These are phyloP conservation scores for Podospora pseudoanserina DNA, from an alignment of 495 filamentous ascomycete species.

Conservation along the genomic window DNA sequence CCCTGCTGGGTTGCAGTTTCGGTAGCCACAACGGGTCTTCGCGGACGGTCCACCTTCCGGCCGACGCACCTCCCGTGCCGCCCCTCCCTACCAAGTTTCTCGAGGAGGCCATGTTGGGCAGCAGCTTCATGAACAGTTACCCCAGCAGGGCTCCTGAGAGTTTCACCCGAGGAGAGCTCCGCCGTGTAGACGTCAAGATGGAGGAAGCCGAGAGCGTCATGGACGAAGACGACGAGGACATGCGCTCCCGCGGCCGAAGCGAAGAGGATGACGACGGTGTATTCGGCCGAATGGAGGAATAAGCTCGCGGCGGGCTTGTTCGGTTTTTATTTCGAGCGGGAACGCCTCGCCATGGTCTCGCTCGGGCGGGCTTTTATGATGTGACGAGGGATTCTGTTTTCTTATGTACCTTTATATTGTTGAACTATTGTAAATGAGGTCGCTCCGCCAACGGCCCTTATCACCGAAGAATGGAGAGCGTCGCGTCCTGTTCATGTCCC, in stretches of 20 bases:
- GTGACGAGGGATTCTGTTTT: slow-evolving; percentile 31
- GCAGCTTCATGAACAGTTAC: slow-evolving; percentile 51
- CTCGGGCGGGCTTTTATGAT: slow-evolving; percentile 23
- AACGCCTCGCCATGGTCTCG: background rate
- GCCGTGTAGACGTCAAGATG: slow-evolving; percentile 60
- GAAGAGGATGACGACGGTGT: slow-evolving; percentile 94
- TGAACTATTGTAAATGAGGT: slow-evolving; percentile 41
- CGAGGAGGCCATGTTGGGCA: slow-evolving; percentile 48
- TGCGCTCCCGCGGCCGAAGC: slow-evolving; percentile 56
- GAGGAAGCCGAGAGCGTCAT: slow-evolving; percentile 62
- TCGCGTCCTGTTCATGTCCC: slow-evolving; percentile 4
- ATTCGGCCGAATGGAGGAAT: slow-evolving; percentile 96
- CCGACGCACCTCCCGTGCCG: slow-evolving; percentile 82
- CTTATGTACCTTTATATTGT: slow-evolving; percentile 49
- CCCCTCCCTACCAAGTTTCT: slow-evolving; percentile 70
- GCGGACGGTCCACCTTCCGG: slow-evolving; percentile 63
- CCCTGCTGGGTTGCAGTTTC: slow-evolving; percentile 85
- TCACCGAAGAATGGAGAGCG: slow-evolving; percentile 55
- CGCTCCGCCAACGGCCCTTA: slow-evolving; percentile 55
- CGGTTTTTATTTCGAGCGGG: background rate
- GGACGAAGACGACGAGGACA: slow-evolving; percentile 77
- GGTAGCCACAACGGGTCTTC: slow-evolving; percentile 59
- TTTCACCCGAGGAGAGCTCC: slow-evolving; percentile 46
- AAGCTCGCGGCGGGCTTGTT: slow-evolving; percentile 20
- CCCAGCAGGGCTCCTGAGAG: slow-evolving; percentile 50